Evolutionary conservation across 1,284 basidiomycete genomes (phyloP).

Genomic region (Laetiporus sulphureus): DNA sequence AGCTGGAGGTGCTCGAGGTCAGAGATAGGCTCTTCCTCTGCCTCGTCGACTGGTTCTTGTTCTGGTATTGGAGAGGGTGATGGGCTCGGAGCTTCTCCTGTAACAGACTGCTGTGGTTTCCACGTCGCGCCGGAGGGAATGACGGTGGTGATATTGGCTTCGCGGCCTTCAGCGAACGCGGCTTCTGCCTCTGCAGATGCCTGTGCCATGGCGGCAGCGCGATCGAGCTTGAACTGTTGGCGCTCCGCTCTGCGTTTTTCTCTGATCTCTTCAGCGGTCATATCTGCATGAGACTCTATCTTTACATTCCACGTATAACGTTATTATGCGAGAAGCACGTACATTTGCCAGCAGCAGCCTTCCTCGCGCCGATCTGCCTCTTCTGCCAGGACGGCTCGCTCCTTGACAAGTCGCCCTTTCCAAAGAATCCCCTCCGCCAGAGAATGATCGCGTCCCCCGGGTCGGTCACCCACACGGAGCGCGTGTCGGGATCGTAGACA

Average conservation of each 20-base stretch:
- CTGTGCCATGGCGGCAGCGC: constrained; percentile 71
- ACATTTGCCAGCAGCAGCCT: constrained; percentile 52
- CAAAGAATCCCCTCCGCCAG: constrained; percentile 94
- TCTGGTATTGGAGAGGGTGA: constrained; percentile 9
- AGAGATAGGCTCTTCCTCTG: constrained; percentile 44
- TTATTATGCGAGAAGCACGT: constrained; percentile 15
- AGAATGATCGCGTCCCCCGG: constrained; percentile 58
- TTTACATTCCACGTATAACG: constrained; percentile 1
- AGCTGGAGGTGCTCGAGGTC: constrained; percentile 92
- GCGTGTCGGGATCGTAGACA: constrained; percentile 64
- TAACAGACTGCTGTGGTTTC: constrained; percentile 38
- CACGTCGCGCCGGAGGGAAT: constrained; percentile 77
- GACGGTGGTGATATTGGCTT: constrained; percentile 25
- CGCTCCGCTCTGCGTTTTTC: constrained; percentile 80
- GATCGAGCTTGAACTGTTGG: constrained; percentile 86
- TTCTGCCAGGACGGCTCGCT: constrained; percentile 94
- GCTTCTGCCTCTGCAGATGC: constrained; percentile 70
- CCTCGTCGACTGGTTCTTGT: constrained; percentile 27
- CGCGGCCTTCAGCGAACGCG: constrained; percentile 63
- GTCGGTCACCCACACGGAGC: constrained; percentile 76
- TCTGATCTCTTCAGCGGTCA: constrained; percentile 85
- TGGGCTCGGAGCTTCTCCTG: constrained; percentile 2
- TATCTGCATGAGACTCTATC: constrained; percentile 33
- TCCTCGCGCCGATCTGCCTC: constrained; percentile 63
- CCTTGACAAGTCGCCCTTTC: constrained; percentile 89